Base-by-base conservation (phyloP, 2,329 filamentous ascomycete genomes). In the Pyrenophora teres region DNA sequence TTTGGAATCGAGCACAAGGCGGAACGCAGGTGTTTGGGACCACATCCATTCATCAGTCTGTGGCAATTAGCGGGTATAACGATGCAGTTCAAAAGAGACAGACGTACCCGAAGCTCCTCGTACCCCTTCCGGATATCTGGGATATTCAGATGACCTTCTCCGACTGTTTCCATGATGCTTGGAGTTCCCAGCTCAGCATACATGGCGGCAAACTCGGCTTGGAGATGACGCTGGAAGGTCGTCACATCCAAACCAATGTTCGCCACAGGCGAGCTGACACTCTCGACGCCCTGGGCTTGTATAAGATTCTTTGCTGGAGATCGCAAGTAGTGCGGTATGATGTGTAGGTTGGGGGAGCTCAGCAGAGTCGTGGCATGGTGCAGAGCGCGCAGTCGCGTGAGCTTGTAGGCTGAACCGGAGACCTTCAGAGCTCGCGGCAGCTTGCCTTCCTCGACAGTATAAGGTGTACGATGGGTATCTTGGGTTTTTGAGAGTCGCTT, bases 361-460 rank as follows among this genome's bases (percentile, higher is more conserved):
- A 97, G 79, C 37, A 99, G 80, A 65, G 92, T 94, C 0, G 94
- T 99, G 6, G 92, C 94, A 74, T 99, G 94, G 74, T 99, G 94
- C 51, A 99, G 79, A 6, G 92, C 88, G 38, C 93, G 83, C 41
- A 84, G 78, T 19, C 89, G 81, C 0, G 90, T 97, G 46, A 99
- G 80, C 74, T 97, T 97, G 77, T 96, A 99, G 9, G 94, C 94
- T 0, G 92, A 97, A 1, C 94, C 94, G 0, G 92, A 96, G 9
- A 97, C 83, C 73, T 99, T 99, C 68, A 87, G 60, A 7, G 78
- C 73, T 31, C 64, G 63, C 7, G 68, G 64, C 15, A 60, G 60
- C 2, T 57, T 56, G 13, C 57, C 65, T 15, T 72, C 64, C 25
- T 70, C 61, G 45, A 62, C 54, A 15, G 74, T 72, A 62, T 78